Base-by-base conservation (phyloP, 1,284 basidiomycete species). In the Papiliotrema flavescens region DNA sequence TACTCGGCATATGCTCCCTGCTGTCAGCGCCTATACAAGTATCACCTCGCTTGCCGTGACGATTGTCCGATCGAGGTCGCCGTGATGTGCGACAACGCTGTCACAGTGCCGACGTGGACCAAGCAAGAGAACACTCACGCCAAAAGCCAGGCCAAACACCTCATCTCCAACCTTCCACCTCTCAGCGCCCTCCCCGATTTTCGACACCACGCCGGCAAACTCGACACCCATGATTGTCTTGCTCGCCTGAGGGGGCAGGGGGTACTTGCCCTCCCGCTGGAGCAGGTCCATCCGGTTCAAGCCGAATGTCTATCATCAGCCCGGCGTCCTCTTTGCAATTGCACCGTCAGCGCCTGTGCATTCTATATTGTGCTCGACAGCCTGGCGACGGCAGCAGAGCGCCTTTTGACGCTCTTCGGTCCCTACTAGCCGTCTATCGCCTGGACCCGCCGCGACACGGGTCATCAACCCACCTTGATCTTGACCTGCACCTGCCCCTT, bases 1-100 rank as follows among this genome's bases (percentile, higher is more conserved):
- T 87, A 96, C 74, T 97, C 90, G 41, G 92, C 91, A 68, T 96
- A 95, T 24, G 91, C 90, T 20, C 93, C 93, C 89, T 60, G 35
- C 43, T 40, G 35, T 54, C 39, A 60, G 54, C 23, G n/a, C n/a
- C n/a, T n/a, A n/a, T n/a, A n/a, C n/a, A n/a, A n/a, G n/a, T n/a
- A n/a, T n/a, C n/a, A n/a, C n/a, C n/a, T n/a, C n/a, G n/a, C n/a
- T n/a, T n/a, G n/a, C n/a, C n/a, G n/a, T n/a, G n/a, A n/a, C n/a
- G n/a, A n/a, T n/a, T n/a, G n/a, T n/a, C n/a, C n/a, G n/a, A n/a
- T n/a, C n/a, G n/a, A n/a, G n/a, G n/a, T n/a, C n/a, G n/a, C n/a
- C n/a, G n/a, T n/a, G n/a, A n/a, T n/a, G n/a, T n/a, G n/a, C n/a
- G n/a, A n/a, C n/a, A n/a, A n/a, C n/a, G n/a, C n/a, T n/a, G n/a